Evolutionary conservation across 352 stramenopile genomes (phyloP), one percentile per base, ranked within the genome.

Genomic region (Globisporangium iwayamae): DNA sequence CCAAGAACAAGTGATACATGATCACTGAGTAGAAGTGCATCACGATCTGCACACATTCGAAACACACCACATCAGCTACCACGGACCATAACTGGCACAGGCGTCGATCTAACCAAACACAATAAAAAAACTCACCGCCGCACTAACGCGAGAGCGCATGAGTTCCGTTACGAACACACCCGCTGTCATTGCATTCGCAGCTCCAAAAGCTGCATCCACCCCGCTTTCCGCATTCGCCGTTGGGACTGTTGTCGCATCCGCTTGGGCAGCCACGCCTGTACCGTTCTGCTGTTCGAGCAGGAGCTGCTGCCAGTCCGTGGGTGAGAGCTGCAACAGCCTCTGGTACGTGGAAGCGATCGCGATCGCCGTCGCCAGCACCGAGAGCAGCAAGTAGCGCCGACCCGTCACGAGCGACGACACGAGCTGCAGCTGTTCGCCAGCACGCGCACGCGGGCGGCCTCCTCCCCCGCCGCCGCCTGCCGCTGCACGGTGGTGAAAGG

Each of bases 21-120:
- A 75, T 50, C 52, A 92, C 75, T 13, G 87, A 71, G 66, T 90
- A 82, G 56, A 85, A 89, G 53, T 92, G 83, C 39, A 90, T 65
- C 48, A 87, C 69, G 55, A 90, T 90, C 81, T 90, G 59, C 65
- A 71, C 51, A 43, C 41, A 45, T 5, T 51, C 52, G 41, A 22
- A 41, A 20, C 1, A 18, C 50, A 25, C 25, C 18, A 30, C 30
- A 11, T 45, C 18, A 28, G 50, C 28, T 18, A 25, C 16, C 28
- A 56, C 32, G 25, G 1, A 28, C 25, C 25, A 28, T 28, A 28
- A 28, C 25, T 28, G 25, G 25, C 25, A 28, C 25, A 28, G 25
- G 25, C 25, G 1, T 28, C 25, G 25, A 28, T 28, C 25, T 28
- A 13, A 8, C 25, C 57, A 16, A n/a, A 53, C 9, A 53, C 2